phyloP scores from a whole-genome alignment of 306 rosid genomes.

The Phaseolus lunatus region DNA sequence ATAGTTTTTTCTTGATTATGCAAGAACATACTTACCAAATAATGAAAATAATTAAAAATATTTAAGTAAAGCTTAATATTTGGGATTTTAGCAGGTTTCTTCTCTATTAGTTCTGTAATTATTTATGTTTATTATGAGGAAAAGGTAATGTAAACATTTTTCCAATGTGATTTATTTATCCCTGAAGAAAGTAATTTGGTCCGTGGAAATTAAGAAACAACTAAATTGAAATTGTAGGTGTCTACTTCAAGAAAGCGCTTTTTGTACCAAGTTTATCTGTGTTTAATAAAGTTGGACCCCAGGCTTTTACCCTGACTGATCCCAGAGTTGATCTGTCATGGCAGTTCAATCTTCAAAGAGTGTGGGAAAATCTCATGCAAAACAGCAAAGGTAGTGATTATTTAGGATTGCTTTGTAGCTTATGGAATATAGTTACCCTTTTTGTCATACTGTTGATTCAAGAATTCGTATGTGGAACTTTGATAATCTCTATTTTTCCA shows the following conservation, averaged over 20 bases:
- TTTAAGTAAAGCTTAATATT: conserved; percentile 5
- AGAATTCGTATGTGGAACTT: neutral
- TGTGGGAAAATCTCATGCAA: conserved; percentile 88
- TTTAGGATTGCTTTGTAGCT: conserved; percentile 6
- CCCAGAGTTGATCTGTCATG: conserved; percentile 81
- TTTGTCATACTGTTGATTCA: neutral
- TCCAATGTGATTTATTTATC: neutral
- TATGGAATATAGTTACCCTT: neutral
- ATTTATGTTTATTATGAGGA: neutral
- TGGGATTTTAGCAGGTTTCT: neutral
- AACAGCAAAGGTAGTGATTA: conserved; percentile 65
- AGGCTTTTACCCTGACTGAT: conserved; percentile 54
- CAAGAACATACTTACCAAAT: neutral
- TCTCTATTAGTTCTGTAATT: neutral
- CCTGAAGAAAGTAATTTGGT: conserved; percentile 16
- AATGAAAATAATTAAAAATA: neutral
- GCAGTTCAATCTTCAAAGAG: conserved; percentile 82
- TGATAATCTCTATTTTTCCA: neutral
- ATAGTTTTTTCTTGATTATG: conserved; percentile 44
- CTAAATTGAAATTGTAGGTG: conserved; percentile 63
- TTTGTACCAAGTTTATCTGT: conserved; percentile 84
- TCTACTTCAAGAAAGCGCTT: conserved; percentile 89
- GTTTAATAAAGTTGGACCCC: conserved; percentile 81
- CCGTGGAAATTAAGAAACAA: conserved; percentile 1
- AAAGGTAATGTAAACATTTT: conserved; percentile 11